A percentile compares a stretch with the other conserved stretches of the same genome.
phyloP scores from a whole-genome alignment of 441 rosid genomes.

The Aleurites moluccanus region DNA sequence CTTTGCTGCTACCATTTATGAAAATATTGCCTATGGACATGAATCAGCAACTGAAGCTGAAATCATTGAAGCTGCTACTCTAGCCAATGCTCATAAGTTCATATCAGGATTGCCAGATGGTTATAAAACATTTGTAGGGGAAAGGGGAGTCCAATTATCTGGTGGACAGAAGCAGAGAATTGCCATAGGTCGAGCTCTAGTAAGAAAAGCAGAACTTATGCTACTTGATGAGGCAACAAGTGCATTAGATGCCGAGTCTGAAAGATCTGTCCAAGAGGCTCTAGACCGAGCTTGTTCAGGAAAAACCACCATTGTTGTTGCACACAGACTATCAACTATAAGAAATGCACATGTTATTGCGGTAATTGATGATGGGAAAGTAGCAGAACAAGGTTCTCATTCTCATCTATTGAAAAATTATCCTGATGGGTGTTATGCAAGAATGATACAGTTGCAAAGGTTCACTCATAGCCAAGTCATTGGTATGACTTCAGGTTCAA shows the following conservation, averaged over 20 bases:
- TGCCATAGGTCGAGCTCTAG: constrained; percentile 82
- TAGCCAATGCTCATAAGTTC: constrained; percentile 95
- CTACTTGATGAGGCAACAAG: constrained; percentile 98
- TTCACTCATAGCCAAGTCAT: constrained; percentile 83
- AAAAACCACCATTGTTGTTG: constrained; percentile 84
- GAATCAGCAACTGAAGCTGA: constrained; percentile 87
- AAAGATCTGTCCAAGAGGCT: constrained; percentile 94
- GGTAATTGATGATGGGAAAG: constrained; percentile 92
- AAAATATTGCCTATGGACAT: constrained; percentile 93
- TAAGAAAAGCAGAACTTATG: constrained; percentile 91
- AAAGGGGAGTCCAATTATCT: constrained; percentile 89
- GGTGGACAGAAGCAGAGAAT: constrained; percentile 98
- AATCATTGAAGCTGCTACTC: constrained; percentile 88
- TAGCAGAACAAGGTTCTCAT: constrained; percentile 95
- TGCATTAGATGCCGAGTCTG: constrained; percentile 91
- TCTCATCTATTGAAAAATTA: constrained; percentile 79
- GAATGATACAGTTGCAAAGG: constrained; percentile 98
- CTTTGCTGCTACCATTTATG: constrained; percentile 78
- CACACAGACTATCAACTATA: constrained; percentile 87
- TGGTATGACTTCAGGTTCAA: constrained; percentile 87
- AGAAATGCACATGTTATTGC: constrained; percentile 88
- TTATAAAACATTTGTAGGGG: constrained; percentile 86
- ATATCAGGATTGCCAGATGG: constrained; percentile 83
- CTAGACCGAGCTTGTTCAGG: constrained; percentile 89
- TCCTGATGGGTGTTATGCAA: constrained; percentile 89